Evolutionary conservation across 2,329 filamentous ascomycete species (phyloP).

Genomic region (Xylaria sp.): DNA sequence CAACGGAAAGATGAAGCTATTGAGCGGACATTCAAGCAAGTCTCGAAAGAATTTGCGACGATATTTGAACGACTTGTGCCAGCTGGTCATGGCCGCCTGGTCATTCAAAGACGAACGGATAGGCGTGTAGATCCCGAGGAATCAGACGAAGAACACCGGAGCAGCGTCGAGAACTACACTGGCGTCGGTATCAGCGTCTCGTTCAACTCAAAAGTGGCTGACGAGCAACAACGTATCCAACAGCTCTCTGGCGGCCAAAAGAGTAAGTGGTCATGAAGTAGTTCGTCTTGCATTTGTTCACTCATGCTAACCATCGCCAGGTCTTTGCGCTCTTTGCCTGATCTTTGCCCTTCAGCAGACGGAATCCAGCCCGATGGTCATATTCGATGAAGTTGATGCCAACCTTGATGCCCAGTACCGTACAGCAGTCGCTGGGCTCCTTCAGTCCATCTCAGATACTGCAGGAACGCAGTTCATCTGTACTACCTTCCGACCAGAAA

Average conservation of each 20-base stretch:
- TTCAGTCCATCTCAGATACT: slow-evolving; percentile 78
- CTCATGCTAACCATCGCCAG: slow-evolving; percentile 55
- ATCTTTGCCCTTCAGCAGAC: slow-evolving; percentile 99
- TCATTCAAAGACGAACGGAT: slow-evolving; percentile 92
- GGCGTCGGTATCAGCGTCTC: slow-evolving; percentile 97
- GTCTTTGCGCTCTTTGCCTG: slow-evolving; percentile 93
- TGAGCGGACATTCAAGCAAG: slow-evolving; percentile 97
- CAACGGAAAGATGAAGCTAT: slow-evolving; percentile 98
- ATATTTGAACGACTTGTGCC: slow-evolving; percentile 97
- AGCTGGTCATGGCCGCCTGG: slow-evolving; percentile 86
- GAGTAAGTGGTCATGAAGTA: slow-evolving; percentile 67
- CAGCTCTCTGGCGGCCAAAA: slow-evolving; percentile 98
- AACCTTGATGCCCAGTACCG: slow-evolving; percentile 98
- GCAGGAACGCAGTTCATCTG: slow-evolving; percentile 88
- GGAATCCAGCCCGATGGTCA: slow-evolving; percentile 97
- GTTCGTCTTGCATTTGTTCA: slow-evolving; percentile 25
- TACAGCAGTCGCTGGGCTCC: slow-evolving; percentile 90
- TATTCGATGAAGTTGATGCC: slow-evolving; percentile 98
- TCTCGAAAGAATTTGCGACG: slow-evolving; percentile 89
- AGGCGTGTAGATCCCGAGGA: slow-evolving; percentile 71
- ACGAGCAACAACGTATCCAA: slow-evolving; percentile 97
- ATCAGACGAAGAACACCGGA: slow-evolving; percentile 74
- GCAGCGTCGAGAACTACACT: slow-evolving; percentile 90
- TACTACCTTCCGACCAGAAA: slow-evolving; percentile 97
- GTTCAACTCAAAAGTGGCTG: slow-evolving; percentile 95